Evolutionary conservation across 2,329 filamentous ascomycete genomes (phyloP).

Genomic region (Epichloe scottii): DNA sequence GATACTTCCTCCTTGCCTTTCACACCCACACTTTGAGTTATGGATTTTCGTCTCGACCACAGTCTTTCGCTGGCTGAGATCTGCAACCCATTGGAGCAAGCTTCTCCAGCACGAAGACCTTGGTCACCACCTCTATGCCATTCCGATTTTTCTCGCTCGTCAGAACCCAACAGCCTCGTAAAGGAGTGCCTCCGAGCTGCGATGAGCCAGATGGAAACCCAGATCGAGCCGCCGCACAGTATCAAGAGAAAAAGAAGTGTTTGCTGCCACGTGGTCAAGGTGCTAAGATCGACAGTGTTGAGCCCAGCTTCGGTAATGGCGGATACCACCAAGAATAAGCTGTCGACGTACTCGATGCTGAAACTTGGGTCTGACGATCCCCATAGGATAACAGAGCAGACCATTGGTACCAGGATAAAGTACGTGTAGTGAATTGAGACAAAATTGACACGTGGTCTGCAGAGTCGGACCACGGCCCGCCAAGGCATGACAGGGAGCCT

Average conservation of each 20-base stretch:
- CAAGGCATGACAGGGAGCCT: neutral
- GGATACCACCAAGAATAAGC: constrained; percentile 53
- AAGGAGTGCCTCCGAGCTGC: constrained; percentile 48
- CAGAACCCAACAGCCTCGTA: constrained; percentile 43
- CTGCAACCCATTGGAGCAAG: neutral
- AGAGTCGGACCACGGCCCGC: neutral
- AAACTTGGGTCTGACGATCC: constrained; percentile 36
- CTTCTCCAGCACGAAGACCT: neutral
- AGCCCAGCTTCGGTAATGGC: constrained; percentile 57
- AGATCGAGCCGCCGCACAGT: constrained; percentile 53
- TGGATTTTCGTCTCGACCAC: neutral
- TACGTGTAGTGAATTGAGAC: constrained; percentile 56
- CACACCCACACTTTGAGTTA: neutral
- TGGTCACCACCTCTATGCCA: neutral
- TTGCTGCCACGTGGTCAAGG: constrained; percentile 57
- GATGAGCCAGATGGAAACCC: constrained; percentile 53
- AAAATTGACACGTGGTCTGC: constrained; percentile 40
- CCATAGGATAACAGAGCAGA: constrained; percentile 51
- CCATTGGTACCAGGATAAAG: constrained; percentile 43
- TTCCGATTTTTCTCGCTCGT: constrained; percentile 16
- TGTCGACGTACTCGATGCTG: constrained; percentile 47
- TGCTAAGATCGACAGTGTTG: constrained; percentile 53
- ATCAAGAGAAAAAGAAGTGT: constrained; percentile 52
- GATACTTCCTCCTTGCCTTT: neutral
- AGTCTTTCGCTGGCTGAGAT: neutral